phyloP scores from a whole-genome alignment of 306 rosid genomes.

The apple (Malus domestica) region DNA sequence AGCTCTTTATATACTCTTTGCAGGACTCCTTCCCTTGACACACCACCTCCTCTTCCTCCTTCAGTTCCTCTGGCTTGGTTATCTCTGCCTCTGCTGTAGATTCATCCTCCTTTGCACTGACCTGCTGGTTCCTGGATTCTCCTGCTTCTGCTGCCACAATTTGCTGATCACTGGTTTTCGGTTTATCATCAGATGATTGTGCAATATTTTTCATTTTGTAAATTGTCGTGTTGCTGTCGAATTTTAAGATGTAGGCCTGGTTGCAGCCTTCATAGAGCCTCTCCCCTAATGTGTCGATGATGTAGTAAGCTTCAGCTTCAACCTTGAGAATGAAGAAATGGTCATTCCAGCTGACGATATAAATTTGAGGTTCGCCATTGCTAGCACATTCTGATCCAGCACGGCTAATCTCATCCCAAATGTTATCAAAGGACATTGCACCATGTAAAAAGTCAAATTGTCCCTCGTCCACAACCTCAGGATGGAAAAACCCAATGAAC shows the following conservation, averaged over 20 bases:
- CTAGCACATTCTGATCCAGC: conserved; percentile 40
- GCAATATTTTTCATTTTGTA: conserved; percentile 37
- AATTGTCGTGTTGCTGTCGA: conserved; percentile 56
- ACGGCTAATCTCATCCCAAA: conserved; percentile 91
- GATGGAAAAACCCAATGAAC: conserved; percentile 89
- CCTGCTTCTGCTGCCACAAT: conserved; percentile 33
- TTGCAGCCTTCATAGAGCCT: conserved; percentile 93
- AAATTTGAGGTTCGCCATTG: conserved; percentile 57
- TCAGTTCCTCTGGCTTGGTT: conserved; percentile 39
- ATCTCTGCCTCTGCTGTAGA: conserved; percentile 19
- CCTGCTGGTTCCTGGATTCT: conserved; percentile 43
- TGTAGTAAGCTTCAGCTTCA: conserved; percentile 77
- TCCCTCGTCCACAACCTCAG: conserved; percentile 89
- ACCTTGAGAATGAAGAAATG: conserved; percentile 97
- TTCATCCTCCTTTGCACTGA: conserved; percentile 33
- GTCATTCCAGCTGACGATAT: conserved; percentile 92
- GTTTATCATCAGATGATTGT: conserved; percentile 50
- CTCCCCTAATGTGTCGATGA: conserved; percentile 93
- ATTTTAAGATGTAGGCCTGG: conserved; percentile 89
- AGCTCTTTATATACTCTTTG: conserved; percentile 92
- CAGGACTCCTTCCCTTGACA: conserved; percentile 90
- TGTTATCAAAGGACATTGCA: conserved; percentile 95
- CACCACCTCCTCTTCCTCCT: conserved; percentile 50
- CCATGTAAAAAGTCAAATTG: conserved; percentile 82
- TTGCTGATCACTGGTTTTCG: conserved; percentile 30